A percentile compares a stretch with the other conserved stretches of the same genome.
These are phyloP conservation scores for Calonectria pseudoreteaudii DNA, from an alignment of 2,329 filamentous ascomycete species.

Conservation along the genomic window DNA sequence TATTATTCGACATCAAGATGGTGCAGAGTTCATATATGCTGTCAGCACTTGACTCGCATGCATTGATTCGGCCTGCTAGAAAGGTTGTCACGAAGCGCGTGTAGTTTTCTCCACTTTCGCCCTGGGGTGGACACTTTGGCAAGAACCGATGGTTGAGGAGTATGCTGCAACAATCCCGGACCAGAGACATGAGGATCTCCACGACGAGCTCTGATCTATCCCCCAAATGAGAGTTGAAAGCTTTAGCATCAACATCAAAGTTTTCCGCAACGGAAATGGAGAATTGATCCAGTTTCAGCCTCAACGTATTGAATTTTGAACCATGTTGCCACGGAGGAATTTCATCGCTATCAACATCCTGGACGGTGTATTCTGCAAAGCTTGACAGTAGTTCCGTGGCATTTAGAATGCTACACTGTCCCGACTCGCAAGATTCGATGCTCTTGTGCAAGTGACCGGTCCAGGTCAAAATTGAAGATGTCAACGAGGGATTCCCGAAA, in stretches of 20 bases:
- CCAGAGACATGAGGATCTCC: not conserved
- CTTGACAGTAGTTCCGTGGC: not conserved
- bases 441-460: not conserved
- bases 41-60: constrained; percentile 1
- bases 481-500: not conserved
- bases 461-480: not conserved
- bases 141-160: not conserved
- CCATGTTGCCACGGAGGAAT: not conserved
- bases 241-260: not conserved
- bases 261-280: not conserved
- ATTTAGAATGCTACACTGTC: not conserved
- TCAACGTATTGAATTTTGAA: not conserved
- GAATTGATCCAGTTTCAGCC: not conserved
- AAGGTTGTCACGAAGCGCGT: not conserved
- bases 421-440: not conserved
- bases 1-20: not conserved
- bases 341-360: not conserved
- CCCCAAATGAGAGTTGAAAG: not conserved
- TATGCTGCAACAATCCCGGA: constrained; percentile 5
- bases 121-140: not conserved
- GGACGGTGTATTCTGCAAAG: not conserved
- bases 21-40: constrained; percentile 6
- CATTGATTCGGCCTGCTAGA: not conserved
- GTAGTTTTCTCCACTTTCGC: not conserved
- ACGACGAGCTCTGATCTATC: not conserved